Conservation (phyloP, 2,329 filamentous ascomycete genomes). For the Stagonosporopsis cucurbitacearum region DNA sequence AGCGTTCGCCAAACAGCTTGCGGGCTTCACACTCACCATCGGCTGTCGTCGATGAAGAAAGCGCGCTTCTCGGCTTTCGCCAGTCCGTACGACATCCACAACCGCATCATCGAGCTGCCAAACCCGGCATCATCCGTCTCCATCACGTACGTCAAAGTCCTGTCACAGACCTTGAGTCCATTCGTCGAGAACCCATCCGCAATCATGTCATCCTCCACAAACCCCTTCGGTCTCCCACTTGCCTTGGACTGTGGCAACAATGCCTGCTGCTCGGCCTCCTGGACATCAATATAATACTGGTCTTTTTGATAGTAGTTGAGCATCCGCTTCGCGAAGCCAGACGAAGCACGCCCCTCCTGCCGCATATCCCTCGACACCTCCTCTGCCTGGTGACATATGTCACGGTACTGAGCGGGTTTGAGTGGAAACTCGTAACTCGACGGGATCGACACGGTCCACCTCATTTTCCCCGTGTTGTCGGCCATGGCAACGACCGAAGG, state of each 20-base stretch:
- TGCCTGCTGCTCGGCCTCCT: slow-evolving; percentile 70
- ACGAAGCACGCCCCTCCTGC: slow-evolving; percentile 38
- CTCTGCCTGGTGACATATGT: slow-evolving; percentile 71
- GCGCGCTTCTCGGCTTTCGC: slow-evolving; percentile 74
- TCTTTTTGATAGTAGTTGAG: slow-evolving; percentile 67
- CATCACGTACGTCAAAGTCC: slow-evolving; percentile 77
- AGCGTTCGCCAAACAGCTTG: not conserved
- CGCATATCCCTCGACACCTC: slow-evolving; percentile 65
- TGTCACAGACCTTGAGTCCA: slow-evolving; percentile 66
- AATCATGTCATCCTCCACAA: slow-evolving; percentile 48
- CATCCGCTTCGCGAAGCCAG: slow-evolving; percentile 42
- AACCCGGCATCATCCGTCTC: slow-evolving; percentile 77
- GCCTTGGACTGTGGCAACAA: slow-evolving; percentile 60
- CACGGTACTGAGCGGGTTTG: slow-evolving; percentile 67
- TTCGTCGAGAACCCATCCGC: slow-evolving; percentile 36
- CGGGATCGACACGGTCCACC: slow-evolving; percentile 85
- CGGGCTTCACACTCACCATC: slow-evolving; percentile 60
- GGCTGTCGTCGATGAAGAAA: slow-evolving; percentile 85
- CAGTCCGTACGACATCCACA: slow-evolving; percentile 85
- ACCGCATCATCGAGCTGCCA: slow-evolving; percentile 75
- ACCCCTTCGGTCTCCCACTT: slow-evolving; percentile 45
- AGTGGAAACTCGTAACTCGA: slow-evolving; percentile 71
- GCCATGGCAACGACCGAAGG: slow-evolving; percentile 75
- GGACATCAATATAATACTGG: slow-evolving; percentile 74
- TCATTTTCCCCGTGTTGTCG: slow-evolving; percentile 68